phyloP scores from a whole-genome alignment of 345 rosid species.

The Murraya koenigii region DNA sequence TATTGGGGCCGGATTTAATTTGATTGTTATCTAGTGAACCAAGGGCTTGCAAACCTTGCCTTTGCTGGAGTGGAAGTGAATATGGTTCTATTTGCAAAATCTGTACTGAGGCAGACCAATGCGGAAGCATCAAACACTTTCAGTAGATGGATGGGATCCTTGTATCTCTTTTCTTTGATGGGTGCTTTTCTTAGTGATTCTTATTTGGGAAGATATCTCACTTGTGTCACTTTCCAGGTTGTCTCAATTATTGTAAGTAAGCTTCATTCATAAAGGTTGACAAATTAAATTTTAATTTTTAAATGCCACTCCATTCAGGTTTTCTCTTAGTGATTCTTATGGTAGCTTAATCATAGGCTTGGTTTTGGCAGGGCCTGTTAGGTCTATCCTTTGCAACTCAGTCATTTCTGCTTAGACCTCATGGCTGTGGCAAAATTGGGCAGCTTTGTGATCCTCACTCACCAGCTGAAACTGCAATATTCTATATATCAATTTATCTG shows the following conservation, averaged over 20 bases:
- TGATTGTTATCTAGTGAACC: slow-evolving; percentile 18
- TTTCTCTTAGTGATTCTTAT: no score
- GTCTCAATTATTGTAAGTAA: not conserved
- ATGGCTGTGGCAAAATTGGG: slow-evolving; percentile 28
- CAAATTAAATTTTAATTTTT: no score
- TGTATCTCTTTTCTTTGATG: slow-evolving; percentile 35
- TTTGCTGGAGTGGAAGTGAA: slow-evolving; percentile 36
- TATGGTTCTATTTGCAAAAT: slow-evolving; percentile 30
- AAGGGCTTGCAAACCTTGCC: slow-evolving; percentile 23
- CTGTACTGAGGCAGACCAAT: slow-evolving; percentile 32
- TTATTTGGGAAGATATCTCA: slow-evolving; percentile 35
- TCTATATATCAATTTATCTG: slow-evolving; percentile 27
- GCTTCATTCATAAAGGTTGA: no score
- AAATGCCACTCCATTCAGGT: no score
- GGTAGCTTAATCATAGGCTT: not conserved
- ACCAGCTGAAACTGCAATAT: slow-evolving; percentile 19
- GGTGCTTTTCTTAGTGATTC: slow-evolving; percentile 44
- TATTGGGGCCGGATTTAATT: not conserved
- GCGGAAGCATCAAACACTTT: slow-evolving; percentile 34
- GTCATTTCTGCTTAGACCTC: slow-evolving; percentile 22
- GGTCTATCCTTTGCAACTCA: slow-evolving; percentile 23
- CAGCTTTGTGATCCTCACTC: slow-evolving; percentile 24
- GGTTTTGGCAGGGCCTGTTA: slow-evolving; percentile 24
- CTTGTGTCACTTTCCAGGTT: slow-evolving; percentile 33
- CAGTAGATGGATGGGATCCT: slow-evolving; percentile 32